Base-by-base conservation (phyloP, 2,329 filamentous ascomycete genomes). In the Coccinonectria pachysandricola region DNA sequence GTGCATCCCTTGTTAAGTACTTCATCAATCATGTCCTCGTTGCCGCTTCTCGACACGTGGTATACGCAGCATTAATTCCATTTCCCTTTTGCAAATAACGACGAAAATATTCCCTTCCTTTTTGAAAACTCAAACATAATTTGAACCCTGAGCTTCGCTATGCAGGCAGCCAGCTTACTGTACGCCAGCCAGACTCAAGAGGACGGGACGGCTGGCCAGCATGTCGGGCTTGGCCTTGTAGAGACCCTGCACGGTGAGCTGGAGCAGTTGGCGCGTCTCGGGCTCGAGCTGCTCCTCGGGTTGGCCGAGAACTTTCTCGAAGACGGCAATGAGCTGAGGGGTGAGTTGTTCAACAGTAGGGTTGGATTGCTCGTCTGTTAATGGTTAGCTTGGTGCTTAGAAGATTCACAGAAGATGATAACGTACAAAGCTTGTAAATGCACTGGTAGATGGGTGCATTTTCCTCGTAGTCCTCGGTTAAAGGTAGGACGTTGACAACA, bases 391-490 rank as follows among this genome's bases (percentile, higher is more conserved):
- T 10, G 16, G 12, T n/a, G 8, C 14, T 19, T 10, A 18, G 17
- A 19, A 19, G 15, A n/a, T n/a, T n/a, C n/a, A 7, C n/a, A 17
- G 21, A 8, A 3, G 12, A 15, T 15, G 14, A 21, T 18, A 17
- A 71, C 75, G 64, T 65, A 80, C 75, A 95, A 39, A 96, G 71
- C 56, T 81, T 77, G 56, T 83, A 79, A 47, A 98, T 79, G 73
- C 87, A 92, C 54, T 80, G 72, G 61, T 80, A 98, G 34, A 96
- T 77, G 7, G 91, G 86, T 46, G 84, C 83, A 60, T 98, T 96
- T 71, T 96, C 91, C 58, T 95, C 86, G 46, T 74, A 96, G 55
- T 96, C 91, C 52, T 94, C 87, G 56, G 82, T 83, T 36, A 96
- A 67, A 7, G 91, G 91, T 19, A 96, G 71, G 15, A 87, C 70